Conservation (phyloP, 352 stramenopile genomes). For the Globisporangium barbulae region DNA sequence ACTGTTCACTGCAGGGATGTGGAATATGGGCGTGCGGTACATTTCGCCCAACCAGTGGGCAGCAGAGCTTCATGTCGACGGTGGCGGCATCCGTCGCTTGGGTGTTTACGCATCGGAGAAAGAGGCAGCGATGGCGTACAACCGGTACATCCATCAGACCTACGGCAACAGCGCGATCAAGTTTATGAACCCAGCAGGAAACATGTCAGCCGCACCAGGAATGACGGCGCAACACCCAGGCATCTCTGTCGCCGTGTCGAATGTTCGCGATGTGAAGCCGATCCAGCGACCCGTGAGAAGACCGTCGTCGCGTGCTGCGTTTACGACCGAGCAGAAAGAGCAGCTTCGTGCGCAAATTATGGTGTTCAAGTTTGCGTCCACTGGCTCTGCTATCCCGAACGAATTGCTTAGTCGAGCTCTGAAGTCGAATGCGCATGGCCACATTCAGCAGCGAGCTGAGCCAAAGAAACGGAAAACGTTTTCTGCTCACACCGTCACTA, state of each 20-base stretch:
- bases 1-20: constrained; percentile 75
- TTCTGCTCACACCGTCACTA: constrained; percentile 42
- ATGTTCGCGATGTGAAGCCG: constrained; percentile 53
- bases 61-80: constrained; percentile 80
- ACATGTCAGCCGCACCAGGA: constrained; percentile 13
- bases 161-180: constrained; percentile 77
- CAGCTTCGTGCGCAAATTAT: constrained; percentile 88
- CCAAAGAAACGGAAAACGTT: constrained; percentile 81
- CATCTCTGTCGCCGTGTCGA: constrained; percentile 49
- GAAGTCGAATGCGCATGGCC: constrained; percentile 57
- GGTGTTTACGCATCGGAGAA: constrained; percentile 69
- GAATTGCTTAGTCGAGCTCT: constrained; percentile 70
- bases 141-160: constrained; percentile 82
- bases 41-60: constrained; percentile 72
- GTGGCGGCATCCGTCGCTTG: constrained; percentile 71
- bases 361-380: constrained; percentile 89
- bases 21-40: constrained; percentile 83
- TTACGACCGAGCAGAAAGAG: constrained; percentile 84
- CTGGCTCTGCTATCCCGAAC: constrained; percentile 69
- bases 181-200: constrained; percentile 84
- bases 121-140: constrained; percentile 82
- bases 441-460: constrained; percentile 52
- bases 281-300: constrained; percentile 42
- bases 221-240: constrained; percentile 21
- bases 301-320: constrained; percentile 48